Percentiles rank a stretch among this genome's conserved stretches.
Evolutionary conservation across 805 yeast species (phyloP).

Genomic region (Wickerhamiella parazyma): DNA sequence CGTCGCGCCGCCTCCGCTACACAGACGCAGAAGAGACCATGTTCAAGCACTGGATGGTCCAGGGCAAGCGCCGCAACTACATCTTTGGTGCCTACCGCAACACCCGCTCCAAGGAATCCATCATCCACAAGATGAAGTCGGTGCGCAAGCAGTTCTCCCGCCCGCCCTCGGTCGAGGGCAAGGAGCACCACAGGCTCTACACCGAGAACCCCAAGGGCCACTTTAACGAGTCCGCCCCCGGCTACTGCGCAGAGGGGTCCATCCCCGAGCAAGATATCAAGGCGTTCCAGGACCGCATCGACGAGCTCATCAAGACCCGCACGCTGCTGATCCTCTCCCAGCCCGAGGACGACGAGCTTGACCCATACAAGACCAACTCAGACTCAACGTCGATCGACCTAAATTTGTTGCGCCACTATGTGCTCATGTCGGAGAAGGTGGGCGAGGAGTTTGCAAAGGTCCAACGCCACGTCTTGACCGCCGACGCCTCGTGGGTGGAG

Average conservation of each 20-base stretch:
- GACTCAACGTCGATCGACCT: conserved; percentile 4
- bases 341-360: conserved; percentile 6
- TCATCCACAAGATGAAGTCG: conserved; percentile 9
- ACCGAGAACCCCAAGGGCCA: conserved; percentile 4
- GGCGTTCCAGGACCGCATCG: conserved; percentile 8
- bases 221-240: neutral
- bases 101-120: conserved; percentile 5
- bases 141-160: conserved; percentile 8
- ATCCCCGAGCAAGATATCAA: conserved; percentile 5
- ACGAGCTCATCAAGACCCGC: conserved; percentile 9
- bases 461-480: conserved; percentile 8
- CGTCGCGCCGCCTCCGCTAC: conserved; percentile 3
- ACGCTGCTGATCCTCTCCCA: conserved; percentile 3
- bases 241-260: conserved; percentile 4
- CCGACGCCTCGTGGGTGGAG: conserved; percentile 8
- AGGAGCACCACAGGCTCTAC: conserved; percentile 5
- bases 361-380: neutral
- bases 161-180: conserved; percentile 4
- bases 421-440: conserved; percentile 4
- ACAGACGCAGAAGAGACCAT: conserved; percentile 8
- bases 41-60: conserved; percentile 11
- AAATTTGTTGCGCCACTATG: conserved; percentile 7
- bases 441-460: conserved; percentile 6
- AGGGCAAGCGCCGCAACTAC: conserved; percentile 4
- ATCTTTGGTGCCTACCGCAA: conserved; percentile 4